Evolutionary conservation across 805 yeast species (phyloP).

Genomic region (Ogataea salicorniae): DNA sequence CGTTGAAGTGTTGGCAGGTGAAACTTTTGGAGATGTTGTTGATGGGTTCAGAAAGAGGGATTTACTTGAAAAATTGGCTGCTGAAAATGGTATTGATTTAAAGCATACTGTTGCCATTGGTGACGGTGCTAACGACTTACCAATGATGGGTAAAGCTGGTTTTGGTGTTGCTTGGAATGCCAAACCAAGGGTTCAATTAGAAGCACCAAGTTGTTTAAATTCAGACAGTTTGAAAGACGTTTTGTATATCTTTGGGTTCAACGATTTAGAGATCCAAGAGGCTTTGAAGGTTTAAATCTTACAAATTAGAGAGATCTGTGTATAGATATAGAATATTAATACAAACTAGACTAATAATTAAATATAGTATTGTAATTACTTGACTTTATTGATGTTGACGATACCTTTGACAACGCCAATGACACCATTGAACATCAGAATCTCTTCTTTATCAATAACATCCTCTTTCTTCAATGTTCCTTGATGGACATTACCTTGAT

Average conservation of each 20-base stretch:
- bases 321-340: too few relatives aligned
- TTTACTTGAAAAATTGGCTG: constrained; percentile 57
- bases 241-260: constrained; percentile 74
- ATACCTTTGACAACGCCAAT: constrained; percentile 70
- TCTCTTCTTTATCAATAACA: constrained; percentile 60
- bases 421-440: constrained; percentile 75
- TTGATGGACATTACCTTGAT: constrained; percentile 18
- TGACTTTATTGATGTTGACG: constrained; percentile 18
- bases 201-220: constrained; percentile 81
- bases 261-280: constrained; percentile 45
- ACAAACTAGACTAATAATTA: background rate
- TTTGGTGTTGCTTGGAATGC: constrained; percentile 98
- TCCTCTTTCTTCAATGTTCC: constrained; percentile 35
- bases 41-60: constrained; percentile 82
- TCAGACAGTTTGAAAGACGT: constrained; percentile 68
- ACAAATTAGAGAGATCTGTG: too few relatives aligned
- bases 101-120: constrained; percentile 76
- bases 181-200: constrained; percentile 80
- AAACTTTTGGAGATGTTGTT: constrained; percentile 73
- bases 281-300: too few relatives aligned
- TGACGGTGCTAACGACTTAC: constrained; percentile 94
- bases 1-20: constrained; percentile 59
- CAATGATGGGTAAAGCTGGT: constrained; percentile 90
- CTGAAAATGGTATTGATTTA: constrained; percentile 46
- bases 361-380: constrained; percentile 10